These are phyloP conservation scores for Schizochytrium sp. DNA, from an alignment of 108 stramenopile genomes.

Conservation along the genomic window DNA sequence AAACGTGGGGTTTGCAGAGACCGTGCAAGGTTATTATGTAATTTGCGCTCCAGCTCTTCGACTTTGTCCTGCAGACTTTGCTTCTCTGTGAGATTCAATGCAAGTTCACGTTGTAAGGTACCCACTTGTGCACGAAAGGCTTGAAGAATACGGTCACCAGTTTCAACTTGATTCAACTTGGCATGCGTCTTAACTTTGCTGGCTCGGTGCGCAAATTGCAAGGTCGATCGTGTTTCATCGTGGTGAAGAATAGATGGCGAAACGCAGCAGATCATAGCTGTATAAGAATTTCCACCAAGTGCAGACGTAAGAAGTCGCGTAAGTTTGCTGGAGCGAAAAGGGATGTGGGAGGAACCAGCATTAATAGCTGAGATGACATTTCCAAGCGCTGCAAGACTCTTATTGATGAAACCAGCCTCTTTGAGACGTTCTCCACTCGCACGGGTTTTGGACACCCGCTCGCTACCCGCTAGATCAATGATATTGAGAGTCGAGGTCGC, in stretches of 20 bases:
- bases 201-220: constrained; percentile 75
- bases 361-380: constrained; percentile 82
- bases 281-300: constrained; percentile 57
- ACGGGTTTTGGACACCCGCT: constrained; percentile 60
- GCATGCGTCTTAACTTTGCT: constrained; percentile 73
- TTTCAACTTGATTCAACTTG: constrained; percentile 72
- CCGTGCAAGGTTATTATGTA: constrained; percentile 6
- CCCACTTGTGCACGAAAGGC: constrained; percentile 15
- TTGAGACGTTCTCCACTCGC: constrained; percentile 77
- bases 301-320: constrained; percentile 61
- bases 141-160: background rate
- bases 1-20: constrained; percentile 46
- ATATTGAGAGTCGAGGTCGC: background rate
- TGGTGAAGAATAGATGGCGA: constrained; percentile 68
- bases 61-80: constrained; percentile 13
- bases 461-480: constrained; percentile 57
- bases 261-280: constrained; percentile 71
- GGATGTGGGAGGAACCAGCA: constrained; percentile 63
- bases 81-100: constrained; percentile 44
- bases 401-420: constrained; percentile 82
- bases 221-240: constrained; percentile 70
- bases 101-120: constrained; percentile 21
- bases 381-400: constrained; percentile 77
- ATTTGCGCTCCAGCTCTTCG: background rate
- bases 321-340: constrained; percentile 57